Percentiles rank a stretch among this genome's conserved stretches.
These are phyloP conservation scores for Boletus vermiculosoides DNA, from an alignment of 768 basidiomycete species.

Conservation along the genomic window DNA sequence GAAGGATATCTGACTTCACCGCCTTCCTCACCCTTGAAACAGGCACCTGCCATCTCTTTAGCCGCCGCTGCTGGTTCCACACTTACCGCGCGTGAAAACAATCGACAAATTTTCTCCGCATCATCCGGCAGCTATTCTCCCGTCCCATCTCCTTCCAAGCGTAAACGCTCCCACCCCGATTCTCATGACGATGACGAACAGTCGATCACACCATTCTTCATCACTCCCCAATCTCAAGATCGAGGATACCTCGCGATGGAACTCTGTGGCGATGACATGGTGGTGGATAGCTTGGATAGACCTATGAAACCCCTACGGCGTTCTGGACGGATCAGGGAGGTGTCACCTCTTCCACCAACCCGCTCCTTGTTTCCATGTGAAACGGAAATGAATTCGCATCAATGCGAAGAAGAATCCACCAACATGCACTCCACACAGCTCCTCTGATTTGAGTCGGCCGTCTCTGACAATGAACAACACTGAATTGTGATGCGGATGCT, in stretches of 20 bases:
- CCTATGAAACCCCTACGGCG: constrained; percentile 38
- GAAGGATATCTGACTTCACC: constrained; percentile 58
- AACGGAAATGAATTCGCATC: constrained; percentile 36
- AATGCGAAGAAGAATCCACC: constrained; percentile 17
- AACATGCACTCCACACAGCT: constrained; percentile 22
- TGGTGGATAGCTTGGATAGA: constrained; percentile 25
- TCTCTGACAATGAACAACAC: constrained; percentile 25
- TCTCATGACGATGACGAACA: constrained; percentile 20
- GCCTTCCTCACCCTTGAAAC: constrained; percentile 33
- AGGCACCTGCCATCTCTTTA: constrained; percentile 20
- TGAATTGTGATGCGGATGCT: constrained; percentile 18
- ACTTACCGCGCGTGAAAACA: constrained; percentile 54
- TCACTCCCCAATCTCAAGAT: constrained; percentile 24
- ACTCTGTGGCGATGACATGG: constrained; percentile 29
- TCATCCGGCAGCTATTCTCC: constrained; percentile 33
- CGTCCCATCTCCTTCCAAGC: constrained; percentile 38
- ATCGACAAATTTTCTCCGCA: constrained; percentile 47
- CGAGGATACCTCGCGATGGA: constrained; percentile 23
- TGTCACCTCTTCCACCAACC: constrained; percentile 25
- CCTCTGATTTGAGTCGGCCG: constrained; percentile 15
- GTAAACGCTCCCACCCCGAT: constrained; percentile 29
- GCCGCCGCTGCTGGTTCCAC: constrained; percentile 38
- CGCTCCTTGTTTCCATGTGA: constrained; percentile 25
- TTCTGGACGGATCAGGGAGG: constrained; percentile 30
- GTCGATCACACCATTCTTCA: constrained; percentile 16